A percentile compares a stretch with the other conserved stretches of the same genome.
Evolutionary conservation across 352 stramenopile species (phyloP).

Genomic region (Phytopythium ostracodes): DNA sequence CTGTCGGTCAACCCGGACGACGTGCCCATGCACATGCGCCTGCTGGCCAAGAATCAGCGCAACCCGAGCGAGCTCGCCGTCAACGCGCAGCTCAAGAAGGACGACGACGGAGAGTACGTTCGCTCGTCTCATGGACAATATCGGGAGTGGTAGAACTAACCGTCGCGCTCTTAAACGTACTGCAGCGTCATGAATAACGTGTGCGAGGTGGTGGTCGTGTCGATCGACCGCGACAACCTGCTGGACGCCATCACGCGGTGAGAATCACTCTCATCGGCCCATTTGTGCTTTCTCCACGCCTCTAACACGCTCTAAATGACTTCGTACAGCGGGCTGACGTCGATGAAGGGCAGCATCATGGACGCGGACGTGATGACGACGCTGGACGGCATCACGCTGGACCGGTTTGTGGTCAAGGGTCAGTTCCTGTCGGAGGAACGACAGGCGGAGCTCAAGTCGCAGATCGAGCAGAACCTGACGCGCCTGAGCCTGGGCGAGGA

Average conservation of each 20-base stretch:
- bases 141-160: too few species aligned
- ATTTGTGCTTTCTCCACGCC: too few species aligned
- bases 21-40: slow-evolving; percentile 84
- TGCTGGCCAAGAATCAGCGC: slow-evolving; percentile 78
- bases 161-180: too few species aligned
- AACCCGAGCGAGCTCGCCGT: slow-evolving; percentile 79
- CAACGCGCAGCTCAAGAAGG: slow-evolving; percentile 80
- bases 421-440: slow-evolving; percentile 82
- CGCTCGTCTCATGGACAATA: too few species aligned
- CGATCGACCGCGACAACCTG: slow-evolving; percentile 69
- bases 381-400: slow-evolving; percentile 66
- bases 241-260: slow-evolving; percentile 67
- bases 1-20: slow-evolving; percentile 84
- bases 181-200: slow-evolving; percentile 67
- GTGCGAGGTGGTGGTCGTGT: slow-evolving; percentile 82
- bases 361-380: slow-evolving; percentile 87
- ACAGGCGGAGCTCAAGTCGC: slow-evolving; percentile 57
- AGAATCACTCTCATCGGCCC: too few species aligned
- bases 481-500: slow-evolving; percentile 56
- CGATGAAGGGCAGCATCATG: slow-evolving; percentile 84
- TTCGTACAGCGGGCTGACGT: slow-evolving; percentile 61
- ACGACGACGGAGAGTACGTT: slow-evolving; percentile 82
- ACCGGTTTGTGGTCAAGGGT: slow-evolving; percentile 81
- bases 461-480: slow-evolving; percentile 73
- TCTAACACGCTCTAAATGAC: too few species aligned